Evolutionary conservation across 805 yeast species (phyloP).

Genomic region (Saturnispora kantuleensis): DNA sequence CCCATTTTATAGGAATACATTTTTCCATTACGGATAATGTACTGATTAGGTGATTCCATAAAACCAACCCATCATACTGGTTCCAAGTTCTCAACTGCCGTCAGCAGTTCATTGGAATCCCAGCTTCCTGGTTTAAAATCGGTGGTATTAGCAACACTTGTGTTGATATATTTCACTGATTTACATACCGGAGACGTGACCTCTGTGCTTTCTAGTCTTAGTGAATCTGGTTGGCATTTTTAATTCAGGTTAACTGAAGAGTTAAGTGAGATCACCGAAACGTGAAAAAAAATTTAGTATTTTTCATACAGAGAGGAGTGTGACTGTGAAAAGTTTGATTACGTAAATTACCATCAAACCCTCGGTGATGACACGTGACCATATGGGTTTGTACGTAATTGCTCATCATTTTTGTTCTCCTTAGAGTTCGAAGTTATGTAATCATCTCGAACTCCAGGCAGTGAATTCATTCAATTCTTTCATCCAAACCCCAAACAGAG

Average conservation of each 20-base stretch:
- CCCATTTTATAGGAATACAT: constrained; percentile 2
- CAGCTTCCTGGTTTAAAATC: constrained; percentile 1
- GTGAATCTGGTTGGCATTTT: constrained; percentile 98
- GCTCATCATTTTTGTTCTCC: not conserved
- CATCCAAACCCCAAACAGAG: constrained; percentile 50
- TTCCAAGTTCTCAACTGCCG: no score
- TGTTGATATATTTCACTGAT: not conserved
- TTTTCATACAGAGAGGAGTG: not conserved
- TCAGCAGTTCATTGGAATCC: not conserved
- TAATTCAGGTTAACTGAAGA: not conserved
- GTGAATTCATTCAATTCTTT: constrained; percentile 1
- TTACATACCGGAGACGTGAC: constrained; percentile 97
- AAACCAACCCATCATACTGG: no score
- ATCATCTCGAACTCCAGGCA: no score
- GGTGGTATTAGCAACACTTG: not conserved
- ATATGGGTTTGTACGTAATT: not conserved
- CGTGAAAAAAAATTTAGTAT: not conserved
- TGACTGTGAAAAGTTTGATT: constrained; percentile 1
- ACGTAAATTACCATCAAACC: not conserved
- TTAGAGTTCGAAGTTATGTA: no score
- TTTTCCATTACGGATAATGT: not conserved
- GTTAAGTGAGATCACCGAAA: no score
- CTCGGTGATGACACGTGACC: constrained; percentile 8
- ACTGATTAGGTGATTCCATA: no score
- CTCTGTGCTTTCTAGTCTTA: constrained; percentile 99